Base-by-base conservation (phyloP, 768 basidiomycete species). In the Termitomyces sp. region DNA sequence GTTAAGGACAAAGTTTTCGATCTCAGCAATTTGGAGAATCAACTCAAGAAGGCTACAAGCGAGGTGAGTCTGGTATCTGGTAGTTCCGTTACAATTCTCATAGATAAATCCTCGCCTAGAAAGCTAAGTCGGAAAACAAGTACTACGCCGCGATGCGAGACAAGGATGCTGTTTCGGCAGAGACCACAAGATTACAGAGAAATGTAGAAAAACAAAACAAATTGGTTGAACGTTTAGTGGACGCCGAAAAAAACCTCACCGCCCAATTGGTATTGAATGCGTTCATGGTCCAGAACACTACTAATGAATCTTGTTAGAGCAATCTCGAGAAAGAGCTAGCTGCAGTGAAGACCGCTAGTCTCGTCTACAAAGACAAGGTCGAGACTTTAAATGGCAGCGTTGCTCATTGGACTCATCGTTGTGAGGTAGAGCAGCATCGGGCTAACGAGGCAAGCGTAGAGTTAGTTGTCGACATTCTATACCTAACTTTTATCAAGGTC, bases 71-170 rank as follows among this genome's bases (percentile, higher is more conserved):
- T 20, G 41, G 6, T n/a, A 46, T 22, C 3, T 55, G 18, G 8
- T 30, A 20, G 0, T 16, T 48, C 34, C 15, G 24, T 9, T 20
- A 20, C 12, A 16, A n/a, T 50, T 16, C 18, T 50, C 2, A 49
- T 3, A 41, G 46, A 45, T 61, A 45, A 59, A 37, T 45, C 44
- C 58, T 49, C n/a, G 27, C 8, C 45, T 47, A 98, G 93, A 93
- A 92, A 88, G 91, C 93, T 9, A 98, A 96, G 74, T 86, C 91
- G 16, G 95, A 98, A 60, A 96, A 95, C 76, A 98, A 95, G 71
- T 98, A 85, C 69, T 98, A 87, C 68, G 83, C 91, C 18, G 87
- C 88, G 2, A 91, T 96, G 87, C 86, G 94, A 33, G 87, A 89
- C 58, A 94, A 90, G 72, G 94, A 97, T 59, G 86, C 91, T 18